These are phyloP conservation scores for Blastomyces silverae DNA, from an alignment of 2,329 filamentous ascomycete genomes.

Conservation along the genomic window DNA sequence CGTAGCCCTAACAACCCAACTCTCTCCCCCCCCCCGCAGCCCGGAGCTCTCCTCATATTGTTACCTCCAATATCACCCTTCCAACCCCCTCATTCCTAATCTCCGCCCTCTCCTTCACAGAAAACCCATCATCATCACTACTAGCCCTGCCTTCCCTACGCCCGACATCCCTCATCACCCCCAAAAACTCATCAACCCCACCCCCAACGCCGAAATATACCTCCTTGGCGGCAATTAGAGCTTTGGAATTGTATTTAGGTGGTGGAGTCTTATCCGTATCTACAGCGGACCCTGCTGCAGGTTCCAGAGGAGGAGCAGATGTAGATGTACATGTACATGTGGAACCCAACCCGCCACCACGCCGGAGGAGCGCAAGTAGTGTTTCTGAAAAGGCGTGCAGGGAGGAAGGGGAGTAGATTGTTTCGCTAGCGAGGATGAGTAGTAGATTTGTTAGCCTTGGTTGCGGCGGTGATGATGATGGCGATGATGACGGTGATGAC, in stretches of 20 bases:
- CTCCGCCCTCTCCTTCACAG: conserved; percentile 32
- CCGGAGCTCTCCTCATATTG: conserved; percentile 7
- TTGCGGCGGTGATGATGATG: neutral
- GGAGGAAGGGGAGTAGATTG: conserved; percentile 55
- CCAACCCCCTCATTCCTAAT: conserved; percentile 41
- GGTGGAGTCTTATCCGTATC: neutral
- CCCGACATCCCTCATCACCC: conserved; percentile 27
- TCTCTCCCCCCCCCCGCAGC: too few relatives aligned
- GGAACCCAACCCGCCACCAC: conserved; percentile 14
- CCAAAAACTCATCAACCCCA: conserved; percentile 54
- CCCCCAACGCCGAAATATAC: conserved; percentile 63
- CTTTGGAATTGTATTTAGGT: conserved; percentile 33
- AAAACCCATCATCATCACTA: conserved; percentile 25
- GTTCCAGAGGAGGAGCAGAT: neutral
- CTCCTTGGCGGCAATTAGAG: conserved; percentile 56
- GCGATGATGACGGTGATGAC: neutral
- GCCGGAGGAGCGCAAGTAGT: conserved; percentile 43
- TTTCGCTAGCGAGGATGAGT: conserved; percentile 56
- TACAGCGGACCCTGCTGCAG: neutral
- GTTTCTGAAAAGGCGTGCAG: conserved; percentile 51
- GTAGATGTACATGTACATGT: neutral
- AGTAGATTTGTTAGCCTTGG: conserved; percentile 31
- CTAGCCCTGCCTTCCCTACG: conserved; percentile 18
- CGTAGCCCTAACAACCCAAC: too few relatives aligned
- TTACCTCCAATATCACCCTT: conserved; percentile 39